Base-by-base conservation (phyloP, 441 rosid species). In the Adansonia grandidieri region DNA sequence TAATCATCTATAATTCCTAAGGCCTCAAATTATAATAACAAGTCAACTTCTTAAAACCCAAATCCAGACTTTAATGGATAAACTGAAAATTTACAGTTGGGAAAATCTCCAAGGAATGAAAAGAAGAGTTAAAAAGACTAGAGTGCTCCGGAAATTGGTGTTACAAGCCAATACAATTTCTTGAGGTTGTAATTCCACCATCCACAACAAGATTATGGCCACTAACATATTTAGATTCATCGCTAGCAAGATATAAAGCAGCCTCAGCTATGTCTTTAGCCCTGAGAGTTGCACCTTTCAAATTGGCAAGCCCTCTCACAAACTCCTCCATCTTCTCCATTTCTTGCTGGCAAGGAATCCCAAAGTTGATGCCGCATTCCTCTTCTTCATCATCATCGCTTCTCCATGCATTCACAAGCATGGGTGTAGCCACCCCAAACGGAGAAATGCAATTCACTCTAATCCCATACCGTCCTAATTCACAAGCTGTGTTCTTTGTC, bases 151-250 rank as follows among this genome's bases (percentile, higher is more conserved):
- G 32, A 28, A 28, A 28, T 28, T 9, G 24, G 2, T 37, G 51
- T 84, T 86, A 93, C 88, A 91, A 84, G 4, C 93, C 94, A 71
- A 94, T 91, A 78, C 94, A 94, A 82, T 94, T 94, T 73, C 88
- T 91, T 0, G 94, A 86, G 4, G 91, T 84, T 14, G 98, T 92
- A 53, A 90, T 61, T 6, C 97, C 98, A 67, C 97, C 97, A 73
- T 95, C 98, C 6, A 95, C 95, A 6, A 93, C 94, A 60, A 93
- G 97, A 72, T 95, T 95, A 79, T 91, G 97, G n/a, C 98, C 97
- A 58, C 93, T 95, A 0, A 95, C 93, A 73, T 91, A 93, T 82
- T 78, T 93, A 8, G 98, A 93, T 79, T 93, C 98, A 83, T 91
- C 98, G 73, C 95, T 86, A 0, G 91, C 95, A 73, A 94, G 89